Conservation (phyloP, 805 yeast genomes). For the Naumovozyma baii region DNA sequence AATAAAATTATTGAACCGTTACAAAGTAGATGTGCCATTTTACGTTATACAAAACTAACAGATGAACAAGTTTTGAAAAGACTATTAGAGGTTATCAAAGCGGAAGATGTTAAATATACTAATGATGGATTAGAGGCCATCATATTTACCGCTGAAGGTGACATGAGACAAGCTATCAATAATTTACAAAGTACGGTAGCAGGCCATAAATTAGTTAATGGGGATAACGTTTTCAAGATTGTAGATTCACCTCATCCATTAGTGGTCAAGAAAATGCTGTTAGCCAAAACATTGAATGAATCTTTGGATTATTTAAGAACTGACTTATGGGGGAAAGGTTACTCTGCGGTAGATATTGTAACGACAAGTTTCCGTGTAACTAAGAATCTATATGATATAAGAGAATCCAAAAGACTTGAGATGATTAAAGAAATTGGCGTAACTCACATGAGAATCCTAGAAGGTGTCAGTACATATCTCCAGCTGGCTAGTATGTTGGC, state of each 20-base stretch:
- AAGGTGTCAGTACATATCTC: slow-evolving; percentile 82
- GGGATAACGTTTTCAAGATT: slow-evolving; percentile 85
- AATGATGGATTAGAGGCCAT: slow-evolving; percentile 90
- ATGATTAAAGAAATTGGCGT: slow-evolving; percentile 81
- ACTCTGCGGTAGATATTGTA: slow-evolving; percentile 85
- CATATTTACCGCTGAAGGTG: slow-evolving; percentile 94
- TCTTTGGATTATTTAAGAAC: slow-evolving; percentile 52
- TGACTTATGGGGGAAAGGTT: slow-evolving; percentile 79
- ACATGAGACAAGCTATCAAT: slow-evolving; percentile 96
- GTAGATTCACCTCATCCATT: slow-evolving; percentile 96
- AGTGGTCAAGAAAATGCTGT: slow-evolving; percentile 61
- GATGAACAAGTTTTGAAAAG: slow-evolving; percentile 81
- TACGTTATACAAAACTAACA: slow-evolving; percentile 69
- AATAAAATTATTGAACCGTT: slow-evolving; percentile 93
- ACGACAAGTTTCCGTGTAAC: slow-evolving; percentile 84
- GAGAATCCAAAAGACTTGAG: slow-evolving; percentile 62
- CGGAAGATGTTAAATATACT: slow-evolving; percentile 66
- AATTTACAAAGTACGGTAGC: slow-evolving; percentile 90
- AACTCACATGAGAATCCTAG: slow-evolving; percentile 83
- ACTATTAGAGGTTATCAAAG: slow-evolving; percentile 56
- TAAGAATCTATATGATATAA: slow-evolving; percentile 58
- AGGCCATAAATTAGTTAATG: slow-evolving; percentile 86
- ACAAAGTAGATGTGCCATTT: slow-evolving; percentile 91
- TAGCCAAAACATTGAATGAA: slow-evolving; percentile 49
- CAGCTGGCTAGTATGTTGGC: slow-evolving; percentile 81